phyloP scores from a whole-genome alignment of 805 yeast genomes.

The Candida oleophila region DNA sequence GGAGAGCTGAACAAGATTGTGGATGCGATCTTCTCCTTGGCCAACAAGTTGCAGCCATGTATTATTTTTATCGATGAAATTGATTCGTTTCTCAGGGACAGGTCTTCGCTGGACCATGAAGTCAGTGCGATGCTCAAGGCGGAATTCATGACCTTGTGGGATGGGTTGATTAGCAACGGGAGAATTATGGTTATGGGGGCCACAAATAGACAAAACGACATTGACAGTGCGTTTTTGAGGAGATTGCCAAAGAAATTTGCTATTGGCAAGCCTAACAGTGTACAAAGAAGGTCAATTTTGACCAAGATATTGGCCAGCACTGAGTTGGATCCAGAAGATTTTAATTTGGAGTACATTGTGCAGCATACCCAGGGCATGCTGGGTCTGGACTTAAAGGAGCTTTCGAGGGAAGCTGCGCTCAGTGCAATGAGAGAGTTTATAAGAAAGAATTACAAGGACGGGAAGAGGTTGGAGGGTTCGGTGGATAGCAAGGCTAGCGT shows the following conservation, averaged over 20 bases:
- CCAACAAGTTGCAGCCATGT: conserved; percentile 88
- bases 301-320: conserved; percentile 67
- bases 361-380: conserved; percentile 62
- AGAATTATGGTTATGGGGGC: conserved; percentile 90
- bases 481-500: conserved; percentile 38
- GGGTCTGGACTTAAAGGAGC: conserved; percentile 89
- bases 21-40: conserved; percentile 88
- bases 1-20: conserved; percentile 95
- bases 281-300: conserved; percentile 70
- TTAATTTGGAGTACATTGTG: conserved; percentile 63
- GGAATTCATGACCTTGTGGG: conserved; percentile 98
- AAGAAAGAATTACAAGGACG: conserved; percentile 49
- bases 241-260: conserved; percentile 90
- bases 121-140: conserved; percentile 94
- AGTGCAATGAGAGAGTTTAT: conserved; percentile 86
- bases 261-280: conserved; percentile 65
- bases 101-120: conserved; percentile 85
- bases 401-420: conserved; percentile 92
- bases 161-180: conserved; percentile 78
- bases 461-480: conserved; percentile 22
- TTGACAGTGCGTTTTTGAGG: conserved; percentile 88
- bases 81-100: conserved; percentile 87
- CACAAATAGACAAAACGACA: conserved; percentile 88
- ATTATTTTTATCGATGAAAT: conserved; percentile 95
- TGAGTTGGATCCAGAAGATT: conserved; percentile 50